These are phyloP conservation scores for Irpex sp. DNA, from an alignment of 1,284 basidiomycete genomes.

Conservation along the genomic window DNA sequence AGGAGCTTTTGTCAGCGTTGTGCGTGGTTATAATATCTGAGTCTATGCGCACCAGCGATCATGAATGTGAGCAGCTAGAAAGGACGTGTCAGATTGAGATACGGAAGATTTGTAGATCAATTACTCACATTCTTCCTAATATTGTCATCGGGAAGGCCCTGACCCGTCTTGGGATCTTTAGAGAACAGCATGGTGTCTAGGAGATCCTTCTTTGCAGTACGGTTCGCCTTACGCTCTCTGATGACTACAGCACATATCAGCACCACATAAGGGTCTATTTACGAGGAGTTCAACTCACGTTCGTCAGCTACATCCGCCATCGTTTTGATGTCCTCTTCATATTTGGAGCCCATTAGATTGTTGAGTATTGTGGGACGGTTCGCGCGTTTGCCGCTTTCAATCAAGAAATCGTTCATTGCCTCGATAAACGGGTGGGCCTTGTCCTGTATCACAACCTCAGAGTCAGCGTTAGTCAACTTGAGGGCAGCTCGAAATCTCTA, in stretches of 20 bases:
- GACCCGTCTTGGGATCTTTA: constrained; percentile 45
- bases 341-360: constrained; percentile 33
- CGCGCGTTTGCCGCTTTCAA: constrained; percentile 33
- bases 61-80: constrained; percentile 46
- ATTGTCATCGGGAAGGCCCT: constrained; percentile 35
- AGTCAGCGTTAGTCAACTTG: background rate
- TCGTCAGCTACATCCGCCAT: constrained; percentile 38
- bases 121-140: constrained; percentile 30
- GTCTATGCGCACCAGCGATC: constrained; percentile 37
- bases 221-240: constrained; percentile 33
- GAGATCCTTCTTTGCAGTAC: constrained; percentile 40
- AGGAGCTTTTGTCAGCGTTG: background rate
- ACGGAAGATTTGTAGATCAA: constrained; percentile 7
- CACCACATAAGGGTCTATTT: background rate
- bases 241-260: constrained; percentile 28
- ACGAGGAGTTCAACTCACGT: constrained; percentile 26
- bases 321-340: constrained; percentile 34
- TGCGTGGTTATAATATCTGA: too few species aligned
- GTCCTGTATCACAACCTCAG: constrained; percentile 18
- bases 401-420: constrained; percentile 41
- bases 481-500: background rate
- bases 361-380: constrained; percentile 35
- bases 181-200: constrained; percentile 43
- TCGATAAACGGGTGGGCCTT: constrained; percentile 39
- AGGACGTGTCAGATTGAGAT: background rate